Evolutionary conservation across 352 stramenopile species (phyloP).

Genomic region (Pythium brassicae): DNA sequence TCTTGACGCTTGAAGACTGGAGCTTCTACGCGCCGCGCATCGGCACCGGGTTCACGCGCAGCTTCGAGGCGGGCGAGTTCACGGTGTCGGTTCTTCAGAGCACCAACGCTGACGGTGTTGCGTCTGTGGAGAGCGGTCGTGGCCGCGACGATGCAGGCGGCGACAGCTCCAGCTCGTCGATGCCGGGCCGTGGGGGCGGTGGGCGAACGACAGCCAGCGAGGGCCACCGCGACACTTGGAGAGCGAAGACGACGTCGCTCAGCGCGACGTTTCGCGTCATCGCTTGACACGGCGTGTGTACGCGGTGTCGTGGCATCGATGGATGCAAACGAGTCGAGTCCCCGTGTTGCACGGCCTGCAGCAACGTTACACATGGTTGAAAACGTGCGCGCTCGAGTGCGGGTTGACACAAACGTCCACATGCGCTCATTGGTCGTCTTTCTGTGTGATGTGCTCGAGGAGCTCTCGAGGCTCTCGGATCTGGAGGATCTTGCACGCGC

Average conservation of each 20-base stretch:
- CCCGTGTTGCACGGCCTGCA: neutral
- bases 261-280: conserved; percentile 8
- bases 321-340: neutral
- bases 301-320: too few relatives aligned
- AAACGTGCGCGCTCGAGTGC: too few relatives aligned
- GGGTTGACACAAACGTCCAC: too few relatives aligned
- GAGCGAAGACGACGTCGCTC: conserved; percentile 6
- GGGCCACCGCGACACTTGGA: too few relatives aligned
- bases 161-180: neutral
- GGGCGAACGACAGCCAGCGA: neutral
- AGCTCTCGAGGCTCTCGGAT: too few relatives aligned
- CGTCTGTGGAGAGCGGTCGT: neutral
- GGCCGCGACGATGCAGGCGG: neutral
- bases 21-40: conserved; percentile 50
- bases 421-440: too few relatives aligned
- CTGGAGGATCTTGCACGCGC: too few relatives aligned
- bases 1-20: conserved; percentile 37
- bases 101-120: neutral
- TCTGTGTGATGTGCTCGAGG: too few relatives aligned
- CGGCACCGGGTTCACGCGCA: conserved; percentile 32
- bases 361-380: too few relatives aligned
- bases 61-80: conserved; percentile 44
- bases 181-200: neutral
- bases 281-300: too few relatives aligned
- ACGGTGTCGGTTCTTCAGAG: conserved; percentile 43